Conservation (phyloP, 202 grass and related monocot species). For the Setaria italica region DNA sequence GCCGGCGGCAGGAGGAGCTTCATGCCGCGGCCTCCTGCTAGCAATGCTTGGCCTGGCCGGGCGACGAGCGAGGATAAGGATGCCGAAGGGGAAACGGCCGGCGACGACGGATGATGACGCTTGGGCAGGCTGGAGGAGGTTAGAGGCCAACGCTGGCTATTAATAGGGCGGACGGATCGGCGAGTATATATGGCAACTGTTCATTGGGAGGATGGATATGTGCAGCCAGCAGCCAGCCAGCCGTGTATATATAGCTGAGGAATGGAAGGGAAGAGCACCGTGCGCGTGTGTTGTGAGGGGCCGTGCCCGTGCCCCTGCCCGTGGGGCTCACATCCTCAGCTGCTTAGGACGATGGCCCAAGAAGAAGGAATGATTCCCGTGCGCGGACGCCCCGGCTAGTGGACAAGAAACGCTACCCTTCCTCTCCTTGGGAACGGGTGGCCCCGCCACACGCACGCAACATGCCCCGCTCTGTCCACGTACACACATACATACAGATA, state of each 20-base stretch:
- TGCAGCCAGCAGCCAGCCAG: too few species aligned
- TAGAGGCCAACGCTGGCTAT: not conserved
- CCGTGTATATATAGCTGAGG: not conserved
- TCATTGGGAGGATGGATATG: not conserved
- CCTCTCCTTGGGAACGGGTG: not conserved
- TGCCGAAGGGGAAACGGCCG: too few species aligned
- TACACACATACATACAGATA: not conserved
- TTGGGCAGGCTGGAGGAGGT: too few species aligned
- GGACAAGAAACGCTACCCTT: constrained; percentile 21
- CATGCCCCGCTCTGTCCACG: not conserved
- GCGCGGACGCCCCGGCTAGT: not conserved
- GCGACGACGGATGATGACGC: too few species aligned
- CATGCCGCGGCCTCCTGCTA: not conserved
- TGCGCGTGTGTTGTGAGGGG: not conserved
- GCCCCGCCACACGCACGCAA: too few species aligned
- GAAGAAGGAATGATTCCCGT: constrained; percentile 38
- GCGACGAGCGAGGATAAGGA: too few species aligned
- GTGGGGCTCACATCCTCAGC: too few species aligned
- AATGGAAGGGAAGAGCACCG: not conserved
- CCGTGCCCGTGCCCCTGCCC: too few species aligned
- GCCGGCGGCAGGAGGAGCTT: not conserved
- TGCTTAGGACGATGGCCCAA: not conserved
- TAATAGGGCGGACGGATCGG: not conserved
- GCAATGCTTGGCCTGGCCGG: not conserved
- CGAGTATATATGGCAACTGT: not conserved